A percentile compares a stretch with the other conserved stretches of the same genome.
phyloP scores from a whole-genome alignment of 2,329 filamentous ascomycete species.

The Thermoascus crustaceus region DNA sequence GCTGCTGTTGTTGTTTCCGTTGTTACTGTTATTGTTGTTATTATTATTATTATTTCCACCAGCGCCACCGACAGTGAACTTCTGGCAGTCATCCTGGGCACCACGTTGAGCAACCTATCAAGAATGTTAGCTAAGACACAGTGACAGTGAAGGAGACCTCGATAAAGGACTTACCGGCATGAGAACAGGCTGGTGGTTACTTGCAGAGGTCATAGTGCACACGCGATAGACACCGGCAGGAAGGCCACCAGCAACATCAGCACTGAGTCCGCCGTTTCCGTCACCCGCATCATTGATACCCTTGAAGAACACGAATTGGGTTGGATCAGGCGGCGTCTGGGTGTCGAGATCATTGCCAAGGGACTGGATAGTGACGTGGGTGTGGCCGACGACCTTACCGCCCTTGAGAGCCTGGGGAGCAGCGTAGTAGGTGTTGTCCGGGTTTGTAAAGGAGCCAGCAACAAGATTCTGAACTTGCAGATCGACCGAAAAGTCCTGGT shows the following conservation, averaged over 20 bases:
- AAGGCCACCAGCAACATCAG: slow-evolving; percentile 40
- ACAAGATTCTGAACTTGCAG: slow-evolving; percentile 43
- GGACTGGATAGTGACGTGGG: slow-evolving; percentile 44
- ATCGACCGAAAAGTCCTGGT: slow-evolving; percentile 40
- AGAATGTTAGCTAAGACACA: slow-evolving; percentile 1
- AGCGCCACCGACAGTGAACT: slow-evolving; percentile 36
- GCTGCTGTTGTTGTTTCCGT: background rate
- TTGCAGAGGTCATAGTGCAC: slow-evolving; percentile 44
- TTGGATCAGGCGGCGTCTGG: slow-evolving; percentile 28
- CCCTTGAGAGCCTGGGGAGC: slow-evolving; percentile 44
- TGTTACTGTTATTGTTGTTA: slow-evolving; percentile 2
- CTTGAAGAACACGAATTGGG: slow-evolving; percentile 50
- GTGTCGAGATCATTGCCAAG: slow-evolving; percentile 31
- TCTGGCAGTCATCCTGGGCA: slow-evolving; percentile 45
- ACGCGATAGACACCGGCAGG: slow-evolving; percentile 43
- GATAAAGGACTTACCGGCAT: slow-evolving; percentile 38
- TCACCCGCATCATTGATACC: slow-evolving; percentile 48
- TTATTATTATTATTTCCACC: slow-evolving; percentile 4
- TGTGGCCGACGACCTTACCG: slow-evolving; percentile 32
- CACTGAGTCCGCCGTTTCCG: slow-evolving; percentile 38
- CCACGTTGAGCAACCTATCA: slow-evolving; percentile 42
- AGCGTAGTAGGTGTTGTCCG: slow-evolving; percentile 46
- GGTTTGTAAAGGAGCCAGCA: slow-evolving; percentile 50
- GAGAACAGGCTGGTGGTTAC: slow-evolving; percentile 49
- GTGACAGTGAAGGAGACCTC: slow-evolving; percentile 5